Conservation (phyloP, 2,329 filamentous ascomycete species). For the Phoma sp. region DNA sequence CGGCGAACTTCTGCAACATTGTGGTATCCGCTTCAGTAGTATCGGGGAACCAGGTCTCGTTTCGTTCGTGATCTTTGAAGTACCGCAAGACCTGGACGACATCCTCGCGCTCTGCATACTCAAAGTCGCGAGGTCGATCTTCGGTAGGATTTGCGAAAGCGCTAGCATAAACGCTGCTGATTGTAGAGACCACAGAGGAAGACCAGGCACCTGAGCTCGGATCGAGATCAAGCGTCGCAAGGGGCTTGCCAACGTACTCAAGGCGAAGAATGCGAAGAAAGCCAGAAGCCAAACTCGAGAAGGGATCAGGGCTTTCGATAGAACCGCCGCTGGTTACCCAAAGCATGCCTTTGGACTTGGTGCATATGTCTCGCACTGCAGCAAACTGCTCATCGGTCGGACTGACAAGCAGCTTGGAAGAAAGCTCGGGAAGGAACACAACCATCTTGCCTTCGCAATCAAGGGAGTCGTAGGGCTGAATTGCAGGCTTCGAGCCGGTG, state of each 20-base stretch:
- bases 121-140: background rate
- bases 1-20: background rate
- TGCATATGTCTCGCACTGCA: constrained; percentile 3
- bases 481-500: background rate
- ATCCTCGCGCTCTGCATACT: constrained; percentile 2
- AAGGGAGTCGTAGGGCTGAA: constrained; percentile 4
- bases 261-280: constrained; percentile 4
- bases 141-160: background rate
- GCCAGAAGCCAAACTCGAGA: background rate
- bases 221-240: constrained; percentile 1
- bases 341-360: constrained; percentile 3
- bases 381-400: constrained; percentile 5
- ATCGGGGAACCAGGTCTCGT: background rate
- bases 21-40: background rate
- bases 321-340: constrained; percentile 2
- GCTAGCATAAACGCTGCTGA: constrained; percentile 2
- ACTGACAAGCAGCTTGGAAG: background rate
- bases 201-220: background rate
- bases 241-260: constrained; percentile 3
- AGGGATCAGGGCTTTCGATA: constrained; percentile 1
- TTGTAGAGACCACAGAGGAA: background rate
- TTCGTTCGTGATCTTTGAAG: constrained; percentile 3
- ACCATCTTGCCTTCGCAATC: constrained; percentile 6
- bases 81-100: background rate
- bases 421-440: constrained; percentile 2